phyloP scores from a whole-genome alignment of 2,329 filamentous ascomycete genomes.

The Pleurostoma richardsiae region DNA sequence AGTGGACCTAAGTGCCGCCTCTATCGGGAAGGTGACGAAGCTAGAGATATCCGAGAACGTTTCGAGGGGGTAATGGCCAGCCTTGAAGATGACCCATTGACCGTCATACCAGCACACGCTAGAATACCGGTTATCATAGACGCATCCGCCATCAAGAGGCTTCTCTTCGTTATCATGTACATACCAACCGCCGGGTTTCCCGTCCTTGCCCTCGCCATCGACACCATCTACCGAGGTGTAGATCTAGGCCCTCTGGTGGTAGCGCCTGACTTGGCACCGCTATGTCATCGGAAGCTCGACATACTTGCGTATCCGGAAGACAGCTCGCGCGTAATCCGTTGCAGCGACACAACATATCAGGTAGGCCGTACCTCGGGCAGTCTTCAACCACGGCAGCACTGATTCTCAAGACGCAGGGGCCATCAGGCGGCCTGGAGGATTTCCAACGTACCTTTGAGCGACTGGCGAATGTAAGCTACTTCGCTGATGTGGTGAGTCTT shows the following conservation, averaged over 20 bases:
- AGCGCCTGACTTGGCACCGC: background rate
- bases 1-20: constrained; percentile 25
- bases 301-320: background rate
- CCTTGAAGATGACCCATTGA: background rate
- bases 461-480: background rate
- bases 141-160: background rate
- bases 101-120: background rate
- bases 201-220: background rate
- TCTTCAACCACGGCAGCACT: no score
- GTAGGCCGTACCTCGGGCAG: background rate
- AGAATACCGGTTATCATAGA: background rate
- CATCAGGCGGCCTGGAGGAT: no score
- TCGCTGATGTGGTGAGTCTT: background rate
- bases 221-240: background rate
- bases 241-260: background rate
- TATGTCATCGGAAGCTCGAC: background rate
- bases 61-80: background rate
- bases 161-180: background rate
- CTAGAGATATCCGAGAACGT: background rate
- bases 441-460: no score
- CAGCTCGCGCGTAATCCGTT: background rate
- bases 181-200: background rate
- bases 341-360: background rate
- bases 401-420: no score
- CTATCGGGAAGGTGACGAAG: background rate